Evolutionary conservation across 1,284 basidiomycete species (phyloP).

Genomic region (Austroboletus rostrupii): DNA sequence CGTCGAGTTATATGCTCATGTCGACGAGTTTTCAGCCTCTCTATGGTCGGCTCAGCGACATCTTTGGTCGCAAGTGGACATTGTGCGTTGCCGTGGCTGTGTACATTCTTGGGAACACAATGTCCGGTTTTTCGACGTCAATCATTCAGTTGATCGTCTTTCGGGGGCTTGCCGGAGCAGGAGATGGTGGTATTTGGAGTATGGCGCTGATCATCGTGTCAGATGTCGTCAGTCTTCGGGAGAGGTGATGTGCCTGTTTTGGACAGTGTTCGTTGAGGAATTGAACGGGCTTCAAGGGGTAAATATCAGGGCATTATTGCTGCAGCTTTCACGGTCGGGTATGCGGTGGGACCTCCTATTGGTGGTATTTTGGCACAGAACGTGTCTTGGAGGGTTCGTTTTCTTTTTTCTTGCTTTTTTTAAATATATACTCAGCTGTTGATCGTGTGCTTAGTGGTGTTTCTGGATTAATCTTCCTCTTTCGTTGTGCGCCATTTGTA

Average conservation of each 20-base stretch:
- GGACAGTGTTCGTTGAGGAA: not conserved
- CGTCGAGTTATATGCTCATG: constrained; percentile 61
- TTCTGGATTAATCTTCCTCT: constrained; percentile 69
- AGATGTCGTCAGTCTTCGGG: constrained; percentile 59
- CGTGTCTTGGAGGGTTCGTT: constrained; percentile 56
- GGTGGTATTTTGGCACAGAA: constrained; percentile 57
- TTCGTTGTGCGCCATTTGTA: constrained; percentile 46
- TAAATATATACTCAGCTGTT: too few relatives aligned
- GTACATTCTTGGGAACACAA: constrained; percentile 60
- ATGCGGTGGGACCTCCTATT: constrained; percentile 52
- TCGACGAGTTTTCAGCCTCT: constrained; percentile 63
- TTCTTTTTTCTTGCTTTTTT: constrained; percentile 1
- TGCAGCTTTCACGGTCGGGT: constrained; percentile 43
- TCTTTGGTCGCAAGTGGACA: constrained; percentile 70
- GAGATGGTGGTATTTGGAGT: constrained; percentile 65
- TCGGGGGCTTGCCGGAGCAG: constrained; percentile 62
- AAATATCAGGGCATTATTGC: constrained; percentile 66
- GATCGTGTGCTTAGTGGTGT: constrained; percentile 43
- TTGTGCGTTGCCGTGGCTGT: constrained; percentile 57
- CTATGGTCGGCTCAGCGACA: constrained; percentile 70
- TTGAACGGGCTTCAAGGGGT: constrained; percentile 35
- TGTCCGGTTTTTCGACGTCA: constrained; percentile 55
- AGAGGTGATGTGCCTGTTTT: constrained; percentile 38
- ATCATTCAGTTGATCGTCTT: constrained; percentile 74
- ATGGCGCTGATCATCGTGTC: constrained; percentile 65